These are phyloP conservation scores for Phaseolus coccineus DNA, from an alignment of 331 rosid species.

Conservation along the genomic window DNA sequence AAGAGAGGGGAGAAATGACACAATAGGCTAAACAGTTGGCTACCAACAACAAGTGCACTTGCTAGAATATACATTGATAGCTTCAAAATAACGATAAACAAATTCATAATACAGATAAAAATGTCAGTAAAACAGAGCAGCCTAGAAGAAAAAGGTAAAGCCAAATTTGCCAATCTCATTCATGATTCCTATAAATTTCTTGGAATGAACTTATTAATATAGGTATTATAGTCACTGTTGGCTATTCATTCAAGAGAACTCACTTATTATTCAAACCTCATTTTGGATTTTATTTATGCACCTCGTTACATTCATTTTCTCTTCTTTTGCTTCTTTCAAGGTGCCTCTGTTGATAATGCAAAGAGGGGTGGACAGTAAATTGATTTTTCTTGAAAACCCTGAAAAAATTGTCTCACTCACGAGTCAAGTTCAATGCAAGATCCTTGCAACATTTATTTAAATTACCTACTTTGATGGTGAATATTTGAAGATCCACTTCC, in stretches of 20 bases:
- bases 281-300: not conserved
- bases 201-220: not conserved
- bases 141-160: constrained; percentile 11
- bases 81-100: constrained; percentile 14
- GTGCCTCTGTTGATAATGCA: constrained; percentile 5
- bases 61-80: constrained; percentile 20
- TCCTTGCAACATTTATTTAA: not conserved
- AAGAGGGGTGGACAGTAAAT: not conserved
- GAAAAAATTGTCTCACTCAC: not conserved
- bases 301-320: constrained; percentile 14
- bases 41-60: constrained; percentile 19
- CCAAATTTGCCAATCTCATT: not conserved
- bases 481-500: not conserved
- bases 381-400: not conserved
- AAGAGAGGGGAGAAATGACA: constrained; percentile 24
- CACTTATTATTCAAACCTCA: not conserved
- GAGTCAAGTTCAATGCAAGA: not conserved
- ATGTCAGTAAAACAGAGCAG: not conserved
- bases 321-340: not conserved
- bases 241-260: not conserved
- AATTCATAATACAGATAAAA: not conserved
- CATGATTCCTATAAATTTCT: not conserved
- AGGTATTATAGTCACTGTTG: not conserved
- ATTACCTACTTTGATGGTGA: not conserved
- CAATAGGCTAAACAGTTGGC: constrained; percentile 8